Base-by-base conservation (phyloP, 2,329 filamentous ascomycete species). In the Sphaerostilbella broomeana region DNA sequence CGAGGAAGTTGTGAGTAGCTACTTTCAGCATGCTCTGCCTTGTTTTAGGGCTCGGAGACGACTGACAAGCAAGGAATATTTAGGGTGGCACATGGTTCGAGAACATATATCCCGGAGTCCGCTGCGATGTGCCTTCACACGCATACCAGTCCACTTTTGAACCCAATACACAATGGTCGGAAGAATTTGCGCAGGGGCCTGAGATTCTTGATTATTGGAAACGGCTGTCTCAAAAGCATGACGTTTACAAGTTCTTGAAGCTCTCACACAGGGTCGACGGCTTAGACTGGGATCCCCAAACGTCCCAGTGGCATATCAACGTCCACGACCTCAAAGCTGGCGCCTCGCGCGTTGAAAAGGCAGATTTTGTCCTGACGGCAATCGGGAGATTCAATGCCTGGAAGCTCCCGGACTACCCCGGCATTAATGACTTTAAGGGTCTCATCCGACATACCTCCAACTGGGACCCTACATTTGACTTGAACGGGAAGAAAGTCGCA, bases 181-280 rank as follows among this genome's bases (percentile, higher is more conserved):
- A 84, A 49, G 69, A 79, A 43, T 86, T 84, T 51, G 74, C 81
- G 0, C 73, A 75, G 25, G 81, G 81, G 0, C 55, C 62, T 4
- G 83, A 87, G 55, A 86, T 87, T 43, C 62, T 69, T 6, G 68
- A 75, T 12, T 87, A 87, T 53, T 79, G 79, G 77, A 70, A 82
- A 48, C 57, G 58, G 0, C 57, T 83, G 3, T 79, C 81, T 0
- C 63, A 63, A 6, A 82, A 85, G 48, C 72, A 84, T 54, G 68
- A 78, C 38, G 73, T 85, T 2, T 79, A 84, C 53, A 63, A 73
- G 22, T 70, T 74, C 37, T 60, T 77, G 2, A 69, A 71, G 40
- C 65, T 79, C 8, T 61, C 68, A 7, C 75, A 74, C 17, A 66
- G 67, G n/a, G 73, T 86, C 1, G 61, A 72, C 3, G 67, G 61